These are phyloP conservation scores for Malus hybrid DNA, from an alignment of 331 rosid species.

Conservation along the genomic window DNA sequence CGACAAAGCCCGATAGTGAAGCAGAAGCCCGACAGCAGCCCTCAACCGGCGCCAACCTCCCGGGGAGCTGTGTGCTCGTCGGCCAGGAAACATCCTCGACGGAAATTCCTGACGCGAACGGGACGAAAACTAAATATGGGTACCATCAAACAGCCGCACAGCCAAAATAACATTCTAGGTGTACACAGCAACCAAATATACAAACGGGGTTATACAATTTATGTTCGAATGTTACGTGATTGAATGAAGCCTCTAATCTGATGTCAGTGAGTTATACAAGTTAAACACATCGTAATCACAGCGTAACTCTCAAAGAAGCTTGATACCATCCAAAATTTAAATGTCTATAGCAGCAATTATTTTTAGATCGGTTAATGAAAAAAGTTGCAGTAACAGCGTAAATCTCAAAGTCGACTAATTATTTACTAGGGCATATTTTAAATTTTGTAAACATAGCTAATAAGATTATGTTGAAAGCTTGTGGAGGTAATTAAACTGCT, in stretches of 20 bases:
- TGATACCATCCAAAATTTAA: background rate
- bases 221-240: background rate
- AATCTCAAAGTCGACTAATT: background rate
- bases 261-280: background rate
- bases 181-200: background rate
- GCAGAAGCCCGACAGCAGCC: too few species aligned
- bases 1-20: too few species aligned
- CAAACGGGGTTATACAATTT: background rate
- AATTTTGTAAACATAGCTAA: too few species aligned
- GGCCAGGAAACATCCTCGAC: too few species aligned
- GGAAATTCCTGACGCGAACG: too few species aligned
- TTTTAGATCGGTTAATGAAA: background rate
- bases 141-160: conserved; percentile 4
- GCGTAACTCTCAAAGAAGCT: background rate
- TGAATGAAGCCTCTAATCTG: background rate
- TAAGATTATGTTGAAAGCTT: too few species aligned
- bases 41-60: too few species aligned
- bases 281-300: too few species aligned
- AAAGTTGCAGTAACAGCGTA: conserved; percentile 11
- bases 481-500: background rate
- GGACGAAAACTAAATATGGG: background rate
- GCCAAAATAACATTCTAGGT: background rate
- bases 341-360: background rate
- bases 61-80: too few species aligned
- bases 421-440: too few species aligned